Conservation (phyloP, 208 protist genomes). For the Novymonas esmeraldas region DNA sequence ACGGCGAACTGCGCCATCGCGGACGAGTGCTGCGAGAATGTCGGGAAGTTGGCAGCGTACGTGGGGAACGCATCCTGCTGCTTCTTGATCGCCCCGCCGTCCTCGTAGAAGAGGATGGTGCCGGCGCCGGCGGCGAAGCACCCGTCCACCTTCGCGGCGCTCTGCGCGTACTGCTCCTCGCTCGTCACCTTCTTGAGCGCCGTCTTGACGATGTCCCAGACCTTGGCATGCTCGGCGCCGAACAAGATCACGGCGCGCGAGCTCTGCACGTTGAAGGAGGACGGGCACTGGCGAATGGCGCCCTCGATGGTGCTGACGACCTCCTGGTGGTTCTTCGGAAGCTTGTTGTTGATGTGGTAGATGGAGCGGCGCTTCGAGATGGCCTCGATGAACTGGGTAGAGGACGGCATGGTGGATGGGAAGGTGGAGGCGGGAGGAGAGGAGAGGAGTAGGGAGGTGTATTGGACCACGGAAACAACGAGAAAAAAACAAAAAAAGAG, state of each 20-base stretch:
- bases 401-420: neutral
- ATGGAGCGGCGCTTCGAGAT: slow-evolving; percentile 42
- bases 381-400: slow-evolving; percentile 16
- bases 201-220: slow-evolving; percentile 54
- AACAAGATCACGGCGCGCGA: slow-evolving; percentile 59
- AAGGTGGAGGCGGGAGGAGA: neutral
- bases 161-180: slow-evolving; percentile 33
- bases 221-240: slow-evolving; percentile 51
- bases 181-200: slow-evolving; percentile 36
- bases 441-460: neutral
- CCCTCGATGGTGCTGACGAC: slow-evolving; percentile 42
- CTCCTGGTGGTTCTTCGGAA: slow-evolving; percentile 31
- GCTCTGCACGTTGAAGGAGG: slow-evolving; percentile 62
- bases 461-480: neutral
- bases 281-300: slow-evolving; percentile 42
- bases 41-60: slow-evolving; percentile 49
- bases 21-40: slow-evolving; percentile 47
- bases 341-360: slow-evolving; percentile 42
- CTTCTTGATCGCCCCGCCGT: slow-evolving; percentile 30
- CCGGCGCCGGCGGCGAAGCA: slow-evolving; percentile 58
- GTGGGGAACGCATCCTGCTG: slow-evolving; percentile 46
- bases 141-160: slow-evolving; percentile 40
- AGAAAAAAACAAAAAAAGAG: neutral
- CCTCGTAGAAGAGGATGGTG: slow-evolving; percentile 67
- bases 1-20: slow-evolving; percentile 62